Conservation (phyloP, 1,284 basidiomycete species). For the Stereum hirsutum region DNA sequence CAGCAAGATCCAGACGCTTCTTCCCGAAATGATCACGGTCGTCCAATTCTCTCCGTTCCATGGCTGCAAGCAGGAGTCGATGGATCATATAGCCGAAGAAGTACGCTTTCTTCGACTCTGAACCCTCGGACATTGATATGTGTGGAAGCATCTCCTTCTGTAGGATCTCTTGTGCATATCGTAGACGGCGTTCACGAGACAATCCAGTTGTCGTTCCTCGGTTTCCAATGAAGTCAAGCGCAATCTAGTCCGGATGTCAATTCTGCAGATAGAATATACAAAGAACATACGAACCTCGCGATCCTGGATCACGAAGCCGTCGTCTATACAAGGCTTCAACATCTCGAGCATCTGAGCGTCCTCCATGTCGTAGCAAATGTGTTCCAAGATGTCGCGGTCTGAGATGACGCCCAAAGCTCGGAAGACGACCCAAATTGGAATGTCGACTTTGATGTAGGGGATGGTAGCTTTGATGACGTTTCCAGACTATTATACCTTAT, state of each 20-base stretch:
- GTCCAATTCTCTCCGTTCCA: slow-evolving; percentile 93
- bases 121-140: slow-evolving; percentile 92
- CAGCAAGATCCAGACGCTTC: slow-evolving; percentile 94
- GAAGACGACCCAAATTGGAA: slow-evolving; percentile 99
- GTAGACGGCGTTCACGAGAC: slow-evolving; percentile 85
- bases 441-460: slow-evolving; percentile 97
- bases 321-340: slow-evolving; percentile 98
- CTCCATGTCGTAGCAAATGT: slow-evolving; percentile 97
- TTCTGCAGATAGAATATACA: slow-evolving; percentile 1
- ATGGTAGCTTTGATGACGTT: slow-evolving; percentile 97
- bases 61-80: slow-evolving; percentile 84
- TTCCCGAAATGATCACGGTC: slow-evolving; percentile 99
- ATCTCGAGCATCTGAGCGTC: slow-evolving; percentile 96
- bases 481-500: slow-evolving; percentile 45
- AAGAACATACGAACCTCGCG: slow-evolving; percentile 58
- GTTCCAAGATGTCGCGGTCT: slow-evolving; percentile 95
- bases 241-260: slow-evolving; percentile 33
- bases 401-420: slow-evolving; percentile 96
- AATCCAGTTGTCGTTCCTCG: slow-evolving; percentile 95
- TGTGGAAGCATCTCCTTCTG: slow-evolving; percentile 99
- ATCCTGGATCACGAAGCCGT: slow-evolving; percentile 97
- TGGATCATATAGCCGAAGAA: slow-evolving; percentile 99
- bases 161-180: slow-evolving; percentile 95
- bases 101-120: slow-evolving; percentile 97
- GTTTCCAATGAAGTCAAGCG: slow-evolving; percentile 97